Evolutionary conservation across 2,329 filamentous ascomycete genomes (phyloP).

Genomic region (Fusarium xyrophilum): DNA sequence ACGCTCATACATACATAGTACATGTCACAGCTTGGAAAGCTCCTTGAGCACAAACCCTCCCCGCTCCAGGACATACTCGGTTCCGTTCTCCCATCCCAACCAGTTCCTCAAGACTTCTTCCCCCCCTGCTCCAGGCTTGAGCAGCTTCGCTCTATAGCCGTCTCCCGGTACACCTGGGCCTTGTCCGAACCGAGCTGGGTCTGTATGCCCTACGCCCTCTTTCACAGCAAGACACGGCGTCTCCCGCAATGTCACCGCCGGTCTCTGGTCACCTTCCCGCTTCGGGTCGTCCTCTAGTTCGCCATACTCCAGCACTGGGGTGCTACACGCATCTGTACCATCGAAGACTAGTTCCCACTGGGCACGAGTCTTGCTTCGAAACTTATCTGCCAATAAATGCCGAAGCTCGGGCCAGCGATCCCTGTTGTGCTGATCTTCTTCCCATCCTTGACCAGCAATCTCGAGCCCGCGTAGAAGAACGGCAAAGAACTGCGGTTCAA

Average conservation of each 20-base stretch:
- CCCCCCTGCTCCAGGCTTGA: slow-evolving; percentile 75
- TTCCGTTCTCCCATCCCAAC: slow-evolving; percentile 78
- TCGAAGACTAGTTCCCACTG: slow-evolving; percentile 91
- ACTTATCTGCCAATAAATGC: slow-evolving; percentile 65
- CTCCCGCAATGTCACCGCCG: slow-evolving; percentile 69
- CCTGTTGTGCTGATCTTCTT: slow-evolving; percentile 64
- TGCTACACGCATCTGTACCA: slow-evolving; percentile 89
- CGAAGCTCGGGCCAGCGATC: slow-evolving; percentile 72
- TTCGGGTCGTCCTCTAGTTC: slow-evolving; percentile 66
- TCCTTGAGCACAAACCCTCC: slow-evolving; percentile 65
- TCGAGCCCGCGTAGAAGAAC: slow-evolving; percentile 71
- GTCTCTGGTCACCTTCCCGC: slow-evolving; percentile 74
- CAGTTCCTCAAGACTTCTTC: slow-evolving; percentile 72
- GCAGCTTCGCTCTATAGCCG: slow-evolving; percentile 67
- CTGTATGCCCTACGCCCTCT: slow-evolving; percentile 46
- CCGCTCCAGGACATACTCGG: slow-evolving; percentile 70
- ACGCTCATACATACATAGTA: neutral
- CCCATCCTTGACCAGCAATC: slow-evolving; percentile 60
- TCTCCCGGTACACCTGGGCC: slow-evolving; percentile 69
- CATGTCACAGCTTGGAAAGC: slow-evolving; percentile 44
- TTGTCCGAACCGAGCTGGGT: slow-evolving; percentile 61
- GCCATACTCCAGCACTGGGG: slow-evolving; percentile 78
- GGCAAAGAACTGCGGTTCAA: slow-evolving; percentile 86
- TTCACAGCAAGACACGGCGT: slow-evolving; percentile 73
- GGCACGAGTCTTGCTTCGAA: slow-evolving; percentile 71